Percentiles rank a stretch among this genome's conserved stretches.
phyloP scores from a whole-genome alignment of 139 green algal species.

The Nannochloris sp. region DNA sequence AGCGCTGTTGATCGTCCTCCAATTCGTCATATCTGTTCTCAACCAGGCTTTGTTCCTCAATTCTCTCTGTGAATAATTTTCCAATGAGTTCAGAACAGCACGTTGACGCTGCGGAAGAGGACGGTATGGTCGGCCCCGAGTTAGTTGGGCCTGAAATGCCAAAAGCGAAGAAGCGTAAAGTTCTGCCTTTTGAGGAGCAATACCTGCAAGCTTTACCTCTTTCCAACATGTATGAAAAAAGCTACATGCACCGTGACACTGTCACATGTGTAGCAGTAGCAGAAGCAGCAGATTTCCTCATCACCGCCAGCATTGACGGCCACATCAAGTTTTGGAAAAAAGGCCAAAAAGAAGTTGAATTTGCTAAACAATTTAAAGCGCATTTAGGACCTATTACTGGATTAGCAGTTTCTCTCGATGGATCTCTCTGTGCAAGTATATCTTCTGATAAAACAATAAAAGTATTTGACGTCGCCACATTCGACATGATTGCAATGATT shows the following conservation, averaged over 20 bases:
- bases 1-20: too few relatives aligned
- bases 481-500: constrained; percentile 98
- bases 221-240: constrained; percentile 89
- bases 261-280: constrained; percentile 82
- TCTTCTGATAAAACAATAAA: constrained; percentile 39
- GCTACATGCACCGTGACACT: constrained; percentile 96
- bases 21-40: too few relatives aligned
- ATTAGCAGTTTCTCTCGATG: constrained; percentile 33
- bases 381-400: constrained; percentile 74
- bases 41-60: too few relatives aligned
- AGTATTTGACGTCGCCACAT: constrained; percentile 92
- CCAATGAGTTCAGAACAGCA: too few relatives aligned
- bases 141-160: neutral
- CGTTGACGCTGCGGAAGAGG: too few relatives aligned
- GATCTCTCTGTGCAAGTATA: constrained; percentile 32
- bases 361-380: constrained; percentile 83
- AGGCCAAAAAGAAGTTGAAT: constrained; percentile 70
- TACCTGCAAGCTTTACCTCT: constrained; percentile 67
- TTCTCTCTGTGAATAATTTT: too few relatives aligned
- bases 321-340: constrained; percentile 99
- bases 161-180: constrained; percentile 24
- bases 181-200: constrained; percentile 66
- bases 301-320: constrained; percentile 77
- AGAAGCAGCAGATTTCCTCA: constrained; percentile 56
- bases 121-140: neutral